phyloP scores from a whole-genome alignment of 495 filamentous ascomycete species.

The Parathielavia appendiculata region DNA sequence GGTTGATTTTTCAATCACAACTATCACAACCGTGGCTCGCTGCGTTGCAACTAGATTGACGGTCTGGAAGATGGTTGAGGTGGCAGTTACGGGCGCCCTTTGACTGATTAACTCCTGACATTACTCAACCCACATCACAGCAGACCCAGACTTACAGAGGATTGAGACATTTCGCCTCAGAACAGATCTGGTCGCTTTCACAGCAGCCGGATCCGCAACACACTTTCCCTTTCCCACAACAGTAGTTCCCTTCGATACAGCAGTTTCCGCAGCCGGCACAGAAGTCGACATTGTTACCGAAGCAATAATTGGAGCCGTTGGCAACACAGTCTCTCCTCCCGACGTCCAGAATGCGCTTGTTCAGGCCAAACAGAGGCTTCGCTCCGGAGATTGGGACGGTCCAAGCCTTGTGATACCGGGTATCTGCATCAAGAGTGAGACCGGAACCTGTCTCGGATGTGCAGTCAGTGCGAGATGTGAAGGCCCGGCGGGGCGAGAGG shows the following conservation, averaged over 20 bases:
- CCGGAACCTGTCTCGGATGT: not conserved
- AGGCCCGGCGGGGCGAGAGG: not conserved
- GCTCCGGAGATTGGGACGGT: constrained; percentile 20
- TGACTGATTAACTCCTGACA: not conserved
- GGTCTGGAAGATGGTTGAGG: constrained; percentile 20
- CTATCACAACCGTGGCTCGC: constrained; percentile 25
- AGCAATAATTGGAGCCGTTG: constrained; percentile 36
- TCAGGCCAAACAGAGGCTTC: constrained; percentile 18
- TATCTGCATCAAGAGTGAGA: not conserved
- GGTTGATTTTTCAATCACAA: constrained; percentile 25
- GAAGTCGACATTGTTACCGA: constrained; percentile 25
- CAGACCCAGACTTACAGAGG: constrained; percentile 22
- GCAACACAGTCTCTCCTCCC: constrained; percentile 27
- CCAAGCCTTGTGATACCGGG: constrained; percentile 5
- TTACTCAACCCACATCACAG: not conserved
- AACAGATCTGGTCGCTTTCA: constrained; percentile 26
- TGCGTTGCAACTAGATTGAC: constrained; percentile 22
- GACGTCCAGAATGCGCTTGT: constrained; percentile 17
- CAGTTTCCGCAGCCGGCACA: constrained; percentile 30
- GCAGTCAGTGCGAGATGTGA: not conserved
- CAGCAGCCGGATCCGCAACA: constrained; percentile 34
- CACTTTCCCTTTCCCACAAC: constrained; percentile 21
- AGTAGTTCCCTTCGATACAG: constrained; percentile 25
- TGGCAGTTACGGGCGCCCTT: constrained; percentile 23
- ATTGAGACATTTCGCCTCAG: constrained; percentile 25